Conservation (phyloP, 176 grass and related monocot genomes). For the Poa pratensis region DNA sequence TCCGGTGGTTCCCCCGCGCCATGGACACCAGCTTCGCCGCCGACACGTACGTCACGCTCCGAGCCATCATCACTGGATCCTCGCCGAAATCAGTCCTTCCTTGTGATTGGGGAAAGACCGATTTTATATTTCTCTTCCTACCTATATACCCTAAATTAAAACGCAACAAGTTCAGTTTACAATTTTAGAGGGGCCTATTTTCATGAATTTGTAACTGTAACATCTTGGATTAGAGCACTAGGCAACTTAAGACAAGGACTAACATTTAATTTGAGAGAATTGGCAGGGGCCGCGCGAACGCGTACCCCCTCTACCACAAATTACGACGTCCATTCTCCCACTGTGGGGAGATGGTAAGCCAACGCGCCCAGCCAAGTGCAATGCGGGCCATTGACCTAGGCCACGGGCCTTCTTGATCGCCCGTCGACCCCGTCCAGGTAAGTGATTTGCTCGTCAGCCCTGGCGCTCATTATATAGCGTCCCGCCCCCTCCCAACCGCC, state of each 20-base stretch:
- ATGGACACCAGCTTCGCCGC: slow-evolving; percentile 60
- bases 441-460: background rate
- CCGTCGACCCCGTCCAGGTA: slow-evolving; percentile 50
- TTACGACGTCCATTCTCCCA: slow-evolving; percentile 66
- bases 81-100: too few relatives aligned
- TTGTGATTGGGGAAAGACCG: too few relatives aligned
- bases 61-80: slow-evolving; percentile 48
- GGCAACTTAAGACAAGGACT: background rate
- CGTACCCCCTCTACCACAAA: slow-evolving; percentile 76
- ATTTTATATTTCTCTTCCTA: background rate
- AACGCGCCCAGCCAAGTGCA: slow-evolving; percentile 37
- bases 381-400: slow-evolving; percentile 47
- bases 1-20: slow-evolving; percentile 30
- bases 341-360: slow-evolving; percentile 47
- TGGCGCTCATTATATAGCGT: background rate
- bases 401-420: slow-evolving; percentile 25
- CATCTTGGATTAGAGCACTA: too few relatives aligned
- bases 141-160: too few relatives aligned
- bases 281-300: slow-evolving; percentile 67
- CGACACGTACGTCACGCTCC: slow-evolving; percentile 68
- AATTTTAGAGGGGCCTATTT: too few relatives aligned
- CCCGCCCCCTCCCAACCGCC: background rate
- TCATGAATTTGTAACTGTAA: too few relatives aligned
- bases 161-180: too few relatives aligned
- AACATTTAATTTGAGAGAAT: background rate